These are phyloP conservation scores for Neostapfia colusana DNA, from an alignment of 176 grass and related monocot species.

Conservation along the genomic window DNA sequence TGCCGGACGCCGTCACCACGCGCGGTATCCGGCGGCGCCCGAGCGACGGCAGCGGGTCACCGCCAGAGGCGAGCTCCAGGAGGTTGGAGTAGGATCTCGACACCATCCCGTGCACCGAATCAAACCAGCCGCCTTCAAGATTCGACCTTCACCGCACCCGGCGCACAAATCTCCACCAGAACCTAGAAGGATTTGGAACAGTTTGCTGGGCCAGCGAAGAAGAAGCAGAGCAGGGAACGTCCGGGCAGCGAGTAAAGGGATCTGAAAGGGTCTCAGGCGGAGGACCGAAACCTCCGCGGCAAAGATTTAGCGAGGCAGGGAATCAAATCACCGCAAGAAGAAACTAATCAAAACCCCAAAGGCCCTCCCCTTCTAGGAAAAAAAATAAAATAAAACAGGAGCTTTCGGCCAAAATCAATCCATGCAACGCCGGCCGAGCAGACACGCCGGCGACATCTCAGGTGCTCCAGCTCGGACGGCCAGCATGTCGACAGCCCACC, in stretches of 20 bases:
- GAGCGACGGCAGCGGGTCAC: slow-evolving; percentile 42
- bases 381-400: slow-evolving; percentile 14
- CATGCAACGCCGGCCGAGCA: not conserved
- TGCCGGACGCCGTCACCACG: slow-evolving; percentile 75
- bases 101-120: slow-evolving; percentile 48
- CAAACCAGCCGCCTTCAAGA: slow-evolving; percentile 18
- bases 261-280: not conserved
- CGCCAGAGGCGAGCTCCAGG: slow-evolving; percentile 71
- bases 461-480: slow-evolving; percentile 35
- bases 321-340: slow-evolving; percentile 46
- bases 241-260: slow-evolving; percentile 40
- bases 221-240: slow-evolving; percentile 33
- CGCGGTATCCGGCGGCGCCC: slow-evolving; percentile 68
- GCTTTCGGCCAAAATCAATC: slow-evolving; percentile 45
- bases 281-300: slow-evolving; percentile 10
- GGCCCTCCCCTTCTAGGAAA: not conserved
- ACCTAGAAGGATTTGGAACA: slow-evolving; percentile 5
- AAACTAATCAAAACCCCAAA: slow-evolving; percentile 14
- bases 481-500: slow-evolving; percentile 28
- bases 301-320: slow-evolving; percentile 50
- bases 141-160: not conserved
- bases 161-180: not conserved
- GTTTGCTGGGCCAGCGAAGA: not conserved
- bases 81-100: slow-evolving; percentile 97
- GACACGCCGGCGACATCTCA: slow-evolving; percentile 21